Evolutionary conservation across 2,329 filamentous ascomycete genomes (phyloP).

Genomic region (Fusarium sp.): DNA sequence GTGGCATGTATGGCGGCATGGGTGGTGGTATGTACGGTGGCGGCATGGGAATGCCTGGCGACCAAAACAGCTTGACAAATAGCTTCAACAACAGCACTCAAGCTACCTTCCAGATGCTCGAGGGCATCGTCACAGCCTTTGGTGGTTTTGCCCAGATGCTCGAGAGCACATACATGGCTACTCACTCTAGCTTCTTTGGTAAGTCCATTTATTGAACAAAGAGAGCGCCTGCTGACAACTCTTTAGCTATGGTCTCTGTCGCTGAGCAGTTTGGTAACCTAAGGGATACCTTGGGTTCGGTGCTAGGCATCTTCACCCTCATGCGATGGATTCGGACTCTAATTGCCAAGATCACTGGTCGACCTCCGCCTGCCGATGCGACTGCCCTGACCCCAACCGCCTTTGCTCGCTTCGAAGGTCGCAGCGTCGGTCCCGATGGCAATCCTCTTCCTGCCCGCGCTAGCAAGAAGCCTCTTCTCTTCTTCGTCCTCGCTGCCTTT

Average conservation of each 20-base stretch:
- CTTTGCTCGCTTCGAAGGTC: slow-evolving; percentile 89
- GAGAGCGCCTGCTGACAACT: slow-evolving; percentile 13
- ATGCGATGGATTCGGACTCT: slow-evolving; percentile 94
- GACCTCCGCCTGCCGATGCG: slow-evolving; percentile 87
- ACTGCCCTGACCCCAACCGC: slow-evolving; percentile 88
- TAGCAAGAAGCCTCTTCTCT: slow-evolving; percentile 93
- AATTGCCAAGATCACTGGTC: slow-evolving; percentile 91
- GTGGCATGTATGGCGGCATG: slow-evolving; percentile 56
- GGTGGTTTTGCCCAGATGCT: slow-evolving; percentile 99
- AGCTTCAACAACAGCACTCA: slow-evolving; percentile 95
- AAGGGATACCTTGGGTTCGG: slow-evolving; percentile 90
- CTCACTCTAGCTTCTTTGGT: slow-evolving; percentile 98
- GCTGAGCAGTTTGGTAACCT: slow-evolving; percentile 97
- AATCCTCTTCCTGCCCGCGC: slow-evolving; percentile 74
- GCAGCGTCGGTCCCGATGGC: slow-evolving; percentile 68
- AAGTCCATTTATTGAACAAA: slow-evolving; percentile 50
- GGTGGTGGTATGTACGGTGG: slow-evolving; percentile 55
- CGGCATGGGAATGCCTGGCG: slow-evolving; percentile 72
- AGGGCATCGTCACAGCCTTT: slow-evolving; percentile 96
- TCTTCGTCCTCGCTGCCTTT: slow-evolving; percentile 94
- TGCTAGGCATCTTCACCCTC: slow-evolving; percentile 93
- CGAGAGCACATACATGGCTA: slow-evolving; percentile 99
- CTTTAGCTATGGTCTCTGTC: slow-evolving; percentile 92
- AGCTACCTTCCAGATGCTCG: slow-evolving; percentile 97
- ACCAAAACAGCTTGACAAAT: slow-evolving; percentile 94